phyloP scores from a whole-genome alignment of 192 early-diverging fungal genomes.

The Ramicandelaber brevisporus region DNA sequence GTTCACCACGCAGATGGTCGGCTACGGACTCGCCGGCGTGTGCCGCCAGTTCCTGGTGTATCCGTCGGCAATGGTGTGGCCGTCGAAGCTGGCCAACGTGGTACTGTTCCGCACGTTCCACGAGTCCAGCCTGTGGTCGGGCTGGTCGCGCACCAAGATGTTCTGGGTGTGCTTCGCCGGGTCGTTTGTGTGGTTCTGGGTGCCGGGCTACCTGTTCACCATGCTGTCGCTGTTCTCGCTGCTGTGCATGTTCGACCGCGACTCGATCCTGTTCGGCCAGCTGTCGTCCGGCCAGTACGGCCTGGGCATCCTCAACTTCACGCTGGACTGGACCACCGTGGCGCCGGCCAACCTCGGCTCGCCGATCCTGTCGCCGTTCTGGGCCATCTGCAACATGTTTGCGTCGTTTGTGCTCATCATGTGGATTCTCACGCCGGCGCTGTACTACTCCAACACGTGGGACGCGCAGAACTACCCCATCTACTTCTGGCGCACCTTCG shows the following conservation, averaged over 20 bases:
- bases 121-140: slow-evolving; percentile 3
- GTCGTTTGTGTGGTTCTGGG: slow-evolving; percentile 16
- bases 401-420: slow-evolving; percentile 15
- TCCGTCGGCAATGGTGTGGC: slow-evolving; percentile 36
- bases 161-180: slow-evolving; percentile 12
- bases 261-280: slow-evolving; percentile 8
- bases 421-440: slow-evolving; percentile 12
- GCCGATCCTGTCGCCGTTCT: slow-evolving; percentile 16
- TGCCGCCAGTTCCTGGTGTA: slow-evolving; percentile 22
- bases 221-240: slow-evolving; percentile 13
- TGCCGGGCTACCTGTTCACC: slow-evolving; percentile 21
- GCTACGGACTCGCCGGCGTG: slow-evolving; percentile 37
- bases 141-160: slow-evolving; percentile 1
- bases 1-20: slow-evolving; percentile 27
- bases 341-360: slow-evolving; percentile 6
- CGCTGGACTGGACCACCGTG: slow-evolving; percentile 15
- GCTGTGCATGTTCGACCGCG: slow-evolving; percentile 15
- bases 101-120: slow-evolving; percentile 18
- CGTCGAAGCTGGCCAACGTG: slow-evolving; percentile 16
- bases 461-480: slow-evolving; percentile 11
- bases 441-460: slow-evolving; percentile 13
- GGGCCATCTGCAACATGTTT: slow-evolving; percentile 16
- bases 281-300: slow-evolving; percentile 17
- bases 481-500: slow-evolving; percentile 1
- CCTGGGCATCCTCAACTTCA: slow-evolving; percentile 19